phyloP scores from a whole-genome alignment of 441 rosid genomes.

The Omphalea diandra region DNA sequence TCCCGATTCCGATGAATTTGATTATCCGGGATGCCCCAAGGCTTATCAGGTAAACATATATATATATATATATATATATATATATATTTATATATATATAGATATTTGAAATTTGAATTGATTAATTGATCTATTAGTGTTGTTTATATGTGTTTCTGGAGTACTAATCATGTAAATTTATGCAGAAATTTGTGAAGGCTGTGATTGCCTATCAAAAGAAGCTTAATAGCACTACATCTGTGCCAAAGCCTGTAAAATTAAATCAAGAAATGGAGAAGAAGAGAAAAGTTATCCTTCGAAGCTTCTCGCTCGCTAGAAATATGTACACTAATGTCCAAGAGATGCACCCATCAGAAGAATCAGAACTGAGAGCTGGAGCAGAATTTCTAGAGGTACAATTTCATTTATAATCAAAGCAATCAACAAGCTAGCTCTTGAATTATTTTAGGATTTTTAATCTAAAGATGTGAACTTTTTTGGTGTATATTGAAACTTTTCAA shows the following conservation, averaged over 20 bases:
- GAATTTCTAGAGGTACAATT: conserved; percentile 67
- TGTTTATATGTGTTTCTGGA: background rate
- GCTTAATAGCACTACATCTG: conserved; percentile 41
- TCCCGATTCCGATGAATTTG: conserved; percentile 50
- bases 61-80: no score
- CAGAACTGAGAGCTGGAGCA: conserved; percentile 64
- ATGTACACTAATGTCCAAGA: conserved; percentile 41
- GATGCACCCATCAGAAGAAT: conserved; percentile 41
- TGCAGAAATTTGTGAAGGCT: conserved; percentile 86
- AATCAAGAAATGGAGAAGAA: conserved; percentile 61
- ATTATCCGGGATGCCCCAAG: conserved; percentile 71
- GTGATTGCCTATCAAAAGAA: conserved; percentile 81
- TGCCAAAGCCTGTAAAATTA: conserved; percentile 44
- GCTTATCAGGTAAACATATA: conserved; percentile 57
- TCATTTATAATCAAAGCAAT: background rate
- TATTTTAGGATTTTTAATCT: no score
- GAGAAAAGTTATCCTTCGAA: conserved; percentile 50
- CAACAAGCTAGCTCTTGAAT: background rate
- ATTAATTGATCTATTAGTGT: no score
- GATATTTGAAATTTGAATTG: background rate
- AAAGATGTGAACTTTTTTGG: background rate
- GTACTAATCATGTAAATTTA: background rate
- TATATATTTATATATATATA: no score
- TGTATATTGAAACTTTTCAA: no score
- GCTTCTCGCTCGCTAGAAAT: conserved; percentile 72